Evolutionary conservation across 2,329 filamentous ascomycete genomes (phyloP), one percentile per base, ranked within the genome.

Genomic region (Botryotinia convoluta): DNA sequence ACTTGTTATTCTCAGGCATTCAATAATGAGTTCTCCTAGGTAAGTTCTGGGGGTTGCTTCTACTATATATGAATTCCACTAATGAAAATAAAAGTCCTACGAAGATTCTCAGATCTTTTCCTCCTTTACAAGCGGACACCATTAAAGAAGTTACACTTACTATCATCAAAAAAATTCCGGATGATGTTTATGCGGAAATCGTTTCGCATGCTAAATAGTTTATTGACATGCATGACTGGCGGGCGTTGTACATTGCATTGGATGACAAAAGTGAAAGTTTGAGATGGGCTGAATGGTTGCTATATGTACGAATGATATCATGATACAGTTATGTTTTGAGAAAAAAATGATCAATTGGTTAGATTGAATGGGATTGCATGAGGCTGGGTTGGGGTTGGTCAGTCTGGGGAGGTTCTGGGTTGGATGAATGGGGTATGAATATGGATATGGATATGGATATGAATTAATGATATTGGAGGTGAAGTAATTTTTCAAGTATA

Each of bases 171-270:
- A 96, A 95, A 85, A 94, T 99, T 72, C 95, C 96, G 2, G 90
- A 94, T 75, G 92, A 97, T 77, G 87, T 98, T 65, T 99, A 98
- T 80, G 90, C 92, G 69, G 93, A 97, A 81, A 94, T 99, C 79
- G 91, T 98, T 69, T 87, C 88, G 59, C 96, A 99, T 82, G 95
- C 95, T 10, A 92, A 92, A 79, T 95, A 83, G 22, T 68, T 29
- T 16, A 44, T 71, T 51, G 9, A 10, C 35, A 57, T 54, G 64
- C 44, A 57, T 63, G 16, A 26, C 37, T 29, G 35, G 32, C 26
- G 12, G 64, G 64, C 26, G 64, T 57, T 57, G 16, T 26, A 57
- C 7, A 32, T 54, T 37, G 22, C 35, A 18, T 54, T 57, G 48
- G 26, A 68, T 68, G 48, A 16, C 4, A 42, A 39, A 68, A 68